These are phyloP conservation scores for Knoxdaviesia capensis DNA, from an alignment of 2,329 filamentous ascomycete species.

Conservation along the genomic window DNA sequence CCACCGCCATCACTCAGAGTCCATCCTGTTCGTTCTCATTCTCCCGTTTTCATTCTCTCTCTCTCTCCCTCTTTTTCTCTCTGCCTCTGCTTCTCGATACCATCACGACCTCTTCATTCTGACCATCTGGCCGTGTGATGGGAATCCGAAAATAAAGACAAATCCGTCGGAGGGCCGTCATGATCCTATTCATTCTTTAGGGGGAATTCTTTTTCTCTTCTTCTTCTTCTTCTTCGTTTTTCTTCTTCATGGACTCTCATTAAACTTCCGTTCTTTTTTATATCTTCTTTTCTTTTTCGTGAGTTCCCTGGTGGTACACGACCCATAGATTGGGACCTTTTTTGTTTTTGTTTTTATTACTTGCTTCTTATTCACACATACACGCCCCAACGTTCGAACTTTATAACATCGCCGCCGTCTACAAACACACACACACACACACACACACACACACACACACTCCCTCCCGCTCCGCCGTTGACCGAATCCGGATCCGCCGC, in stretches of 20 bases:
- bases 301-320: constrained; percentile 5
- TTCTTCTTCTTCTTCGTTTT: constrained; percentile 2
- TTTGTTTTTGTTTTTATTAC: constrained; percentile 8
- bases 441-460: too few relatives aligned
- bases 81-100: not conserved
- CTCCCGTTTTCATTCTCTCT: constrained; percentile 1
- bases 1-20: too few relatives aligned
- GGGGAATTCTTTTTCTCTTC: constrained; percentile 2
- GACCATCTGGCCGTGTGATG: constrained; percentile 1
- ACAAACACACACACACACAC: too few relatives aligned
- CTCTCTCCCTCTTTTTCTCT: not conserved
- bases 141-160: not conserved
- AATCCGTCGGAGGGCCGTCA: not conserved
- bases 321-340: constrained; percentile 6
- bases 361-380: not conserved
- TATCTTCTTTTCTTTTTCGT: constrained; percentile 3
- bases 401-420: not conserved
- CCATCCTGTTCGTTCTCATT: not conserved
- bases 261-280: constrained; percentile 4
- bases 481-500: not conserved
- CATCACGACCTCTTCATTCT: not conserved
- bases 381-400: not conserved
- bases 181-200: not conserved
- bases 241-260: constrained; percentile 4
- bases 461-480: not conserved